These are phyloP conservation scores for Corchorus capsularis DNA, from an alignment of 345 rosid species.

Conservation along the genomic window DNA sequence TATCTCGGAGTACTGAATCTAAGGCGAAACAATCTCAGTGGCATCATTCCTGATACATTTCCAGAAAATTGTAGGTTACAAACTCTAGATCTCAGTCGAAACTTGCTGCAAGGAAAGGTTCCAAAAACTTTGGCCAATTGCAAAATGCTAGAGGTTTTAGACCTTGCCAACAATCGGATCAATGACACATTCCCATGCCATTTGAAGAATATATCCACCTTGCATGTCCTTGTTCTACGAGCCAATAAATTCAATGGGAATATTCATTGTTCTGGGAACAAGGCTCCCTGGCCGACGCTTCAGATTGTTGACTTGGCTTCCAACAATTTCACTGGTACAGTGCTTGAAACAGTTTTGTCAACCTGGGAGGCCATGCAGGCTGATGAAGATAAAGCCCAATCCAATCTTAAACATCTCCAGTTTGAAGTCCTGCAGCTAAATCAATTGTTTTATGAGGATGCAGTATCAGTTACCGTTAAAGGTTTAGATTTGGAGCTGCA, in stretches of 20 bases:
- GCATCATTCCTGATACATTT: conserved; percentile 21
- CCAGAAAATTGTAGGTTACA: conserved; percentile 16
- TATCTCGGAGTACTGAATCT: conserved; percentile 15
- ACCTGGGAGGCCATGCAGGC: conserved; percentile 43
- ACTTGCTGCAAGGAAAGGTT: conserved; percentile 31
- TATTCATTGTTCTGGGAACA: conserved; percentile 11
- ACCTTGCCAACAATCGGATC: conserved; percentile 39
- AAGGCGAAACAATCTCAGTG: neutral
- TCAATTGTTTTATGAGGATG: conserved; percentile 32
- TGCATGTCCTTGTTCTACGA: conserved; percentile 44
- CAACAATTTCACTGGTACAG: conserved; percentile 32
- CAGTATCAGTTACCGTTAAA: conserved; percentile 40
- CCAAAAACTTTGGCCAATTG: conserved; percentile 39
- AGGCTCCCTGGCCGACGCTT: conserved; percentile 23
- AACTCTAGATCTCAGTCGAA: conserved; percentile 43
- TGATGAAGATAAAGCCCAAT: neutral
- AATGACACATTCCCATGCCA: conserved; percentile 41
- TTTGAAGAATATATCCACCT: conserved; percentile 26
- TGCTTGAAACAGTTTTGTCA: conserved; percentile 15
- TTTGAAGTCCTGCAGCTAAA: neutral
- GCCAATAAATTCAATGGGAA: conserved; percentile 26
- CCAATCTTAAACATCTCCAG: conserved; percentile 18
- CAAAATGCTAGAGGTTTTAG: conserved; percentile 35
- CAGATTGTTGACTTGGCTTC: conserved; percentile 46
- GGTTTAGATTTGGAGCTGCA: conserved; percentile 38